Conservation (phyloP, 2,329 filamentous ascomycete genomes). For the Blumeria hordei region DNA sequence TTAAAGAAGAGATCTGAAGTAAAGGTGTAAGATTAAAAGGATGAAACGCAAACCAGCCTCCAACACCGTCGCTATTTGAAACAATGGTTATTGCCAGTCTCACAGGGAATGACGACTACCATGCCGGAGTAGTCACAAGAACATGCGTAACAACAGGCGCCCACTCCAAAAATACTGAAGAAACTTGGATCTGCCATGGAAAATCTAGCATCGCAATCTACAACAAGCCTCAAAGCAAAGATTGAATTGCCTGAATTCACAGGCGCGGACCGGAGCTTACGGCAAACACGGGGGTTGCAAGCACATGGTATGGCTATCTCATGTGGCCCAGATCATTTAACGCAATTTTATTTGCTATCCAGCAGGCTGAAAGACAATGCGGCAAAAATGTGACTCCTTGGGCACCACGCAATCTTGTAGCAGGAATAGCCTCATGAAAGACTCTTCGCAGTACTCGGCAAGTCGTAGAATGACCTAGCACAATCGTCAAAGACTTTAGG, state of each 20-base stretch:
- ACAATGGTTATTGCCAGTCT: no score
- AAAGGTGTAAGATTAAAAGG: no score
- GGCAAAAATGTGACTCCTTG: not conserved
- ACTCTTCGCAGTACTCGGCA: not conserved
- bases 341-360: not conserved
- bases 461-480: not conserved
- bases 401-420: not conserved
- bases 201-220: no score
- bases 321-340: not conserved
- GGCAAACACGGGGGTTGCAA: not conserved
- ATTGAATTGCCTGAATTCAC: not conserved
- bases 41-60: no score
- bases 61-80: no score
- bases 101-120: no score
- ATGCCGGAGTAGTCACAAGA: no score
- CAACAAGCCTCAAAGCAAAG: no score
- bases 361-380: not conserved
- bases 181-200: no score
- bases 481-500: not conserved
- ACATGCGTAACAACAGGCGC: no score
- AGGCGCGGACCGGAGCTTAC: not conserved
- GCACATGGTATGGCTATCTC: not conserved
- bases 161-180: no score
- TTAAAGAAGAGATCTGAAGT: no score
- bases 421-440: not conserved